phyloP scores from a whole-genome alignment of 2,329 filamentous ascomycete genomes.

The Zymoseptoria pseudotritici region DNA sequence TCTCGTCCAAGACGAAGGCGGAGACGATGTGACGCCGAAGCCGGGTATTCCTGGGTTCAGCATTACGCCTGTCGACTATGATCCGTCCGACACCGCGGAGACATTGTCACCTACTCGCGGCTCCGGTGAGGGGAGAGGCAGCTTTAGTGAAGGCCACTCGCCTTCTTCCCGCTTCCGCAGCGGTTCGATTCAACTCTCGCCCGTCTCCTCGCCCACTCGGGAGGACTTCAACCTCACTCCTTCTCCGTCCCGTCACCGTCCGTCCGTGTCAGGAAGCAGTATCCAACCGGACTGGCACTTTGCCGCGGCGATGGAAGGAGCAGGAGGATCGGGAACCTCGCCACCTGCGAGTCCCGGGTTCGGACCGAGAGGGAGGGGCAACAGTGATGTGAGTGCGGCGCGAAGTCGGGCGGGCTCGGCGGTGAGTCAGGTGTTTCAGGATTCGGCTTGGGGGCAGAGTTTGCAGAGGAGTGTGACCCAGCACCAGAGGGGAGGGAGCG shows the following conservation, averaged over 20 bases:
- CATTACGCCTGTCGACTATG: constrained; percentile 25
- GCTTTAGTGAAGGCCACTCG: constrained; percentile 3
- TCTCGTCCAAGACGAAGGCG: constrained; percentile 71
- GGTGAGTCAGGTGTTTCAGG: constrained; percentile 72
- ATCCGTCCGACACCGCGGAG: constrained; percentile 29
- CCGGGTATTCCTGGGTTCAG: constrained; percentile 26
- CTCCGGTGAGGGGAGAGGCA: constrained; percentile 11
- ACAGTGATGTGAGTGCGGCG: constrained; percentile 19
- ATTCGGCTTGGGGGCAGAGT: constrained; percentile 89
- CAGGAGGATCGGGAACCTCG: constrained; percentile 25
- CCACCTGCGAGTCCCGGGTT: constrained; percentile 22
- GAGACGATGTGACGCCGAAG: constrained; percentile 34
- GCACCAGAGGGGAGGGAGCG: constrained; percentile 35
- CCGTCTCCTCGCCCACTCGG: constrained; percentile 13
- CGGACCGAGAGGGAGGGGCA: constrained; percentile 1
- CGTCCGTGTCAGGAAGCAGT: constrained; percentile 20
- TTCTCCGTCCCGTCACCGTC: constrained; percentile 14
- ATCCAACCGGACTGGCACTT: constrained; percentile 41
- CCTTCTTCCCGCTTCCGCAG: constrained; percentile 17
- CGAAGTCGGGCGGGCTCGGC: constrained; percentile 59
- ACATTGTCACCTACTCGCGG: constrained; percentile 4
- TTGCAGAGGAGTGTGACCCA: constrained; percentile 79
- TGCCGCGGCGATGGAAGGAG: constrained; percentile 35
- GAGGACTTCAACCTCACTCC: constrained; percentile 16
- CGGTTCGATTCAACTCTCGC: constrained; percentile 26